These are phyloP conservation scores for Taphrina pruni DNA, from an alignment of 1,139 yeast genomes.

Conservation along the genomic window DNA sequence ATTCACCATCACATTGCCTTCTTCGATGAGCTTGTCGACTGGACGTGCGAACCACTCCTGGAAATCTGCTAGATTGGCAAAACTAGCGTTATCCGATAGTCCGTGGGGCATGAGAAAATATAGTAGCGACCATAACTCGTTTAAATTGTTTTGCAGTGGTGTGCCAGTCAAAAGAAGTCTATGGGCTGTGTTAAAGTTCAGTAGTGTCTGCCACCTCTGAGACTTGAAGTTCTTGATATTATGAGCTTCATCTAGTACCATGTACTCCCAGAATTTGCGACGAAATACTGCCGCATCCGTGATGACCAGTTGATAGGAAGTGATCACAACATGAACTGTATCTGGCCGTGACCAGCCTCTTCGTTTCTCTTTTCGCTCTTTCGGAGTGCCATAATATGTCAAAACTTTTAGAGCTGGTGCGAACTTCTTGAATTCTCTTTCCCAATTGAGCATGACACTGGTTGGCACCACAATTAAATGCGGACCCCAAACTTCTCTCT, in stretches of 20 bases:
- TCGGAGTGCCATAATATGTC: slow-evolving; percentile 98
- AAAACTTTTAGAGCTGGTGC: slow-evolving; percentile 97
- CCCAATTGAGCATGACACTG: slow-evolving; percentile 99
- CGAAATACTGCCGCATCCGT: slow-evolving; percentile 95
- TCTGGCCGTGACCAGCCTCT: slow-evolving; percentile 98
- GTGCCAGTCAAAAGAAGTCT: slow-evolving; percentile 91
- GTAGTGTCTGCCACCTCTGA: slow-evolving; percentile 93
- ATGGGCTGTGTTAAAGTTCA: slow-evolving; percentile 90
- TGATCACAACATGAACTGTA: slow-evolving; percentile 94
- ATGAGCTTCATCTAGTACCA: slow-evolving; percentile 98
- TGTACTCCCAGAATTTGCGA: slow-evolving; percentile 90
- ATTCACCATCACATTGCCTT: slow-evolving; percentile 60
- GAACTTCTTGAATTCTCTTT: slow-evolving; percentile 97
- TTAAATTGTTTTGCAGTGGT: slow-evolving; percentile 85
- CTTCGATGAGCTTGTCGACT: slow-evolving; percentile 87
- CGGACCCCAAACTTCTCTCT: slow-evolving; percentile 96
- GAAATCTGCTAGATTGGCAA: slow-evolving; percentile 92
- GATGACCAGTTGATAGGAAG: slow-evolving; percentile 93
- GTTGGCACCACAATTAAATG: slow-evolving; percentile 97
- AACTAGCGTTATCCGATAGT: slow-evolving; percentile 74
- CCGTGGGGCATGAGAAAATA: slow-evolving; percentile 91
- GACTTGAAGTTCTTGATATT: slow-evolving; percentile 95
- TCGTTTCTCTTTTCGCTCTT: slow-evolving; percentile 92
- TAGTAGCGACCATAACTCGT: slow-evolving; percentile 81
- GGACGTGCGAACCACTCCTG: slow-evolving; percentile 99